Evolutionary conservation across 768 basidiomycete genomes (phyloP), one percentile per base, ranked within the genome.

Genomic region (Pulveroboletus ravenelii): DNA sequence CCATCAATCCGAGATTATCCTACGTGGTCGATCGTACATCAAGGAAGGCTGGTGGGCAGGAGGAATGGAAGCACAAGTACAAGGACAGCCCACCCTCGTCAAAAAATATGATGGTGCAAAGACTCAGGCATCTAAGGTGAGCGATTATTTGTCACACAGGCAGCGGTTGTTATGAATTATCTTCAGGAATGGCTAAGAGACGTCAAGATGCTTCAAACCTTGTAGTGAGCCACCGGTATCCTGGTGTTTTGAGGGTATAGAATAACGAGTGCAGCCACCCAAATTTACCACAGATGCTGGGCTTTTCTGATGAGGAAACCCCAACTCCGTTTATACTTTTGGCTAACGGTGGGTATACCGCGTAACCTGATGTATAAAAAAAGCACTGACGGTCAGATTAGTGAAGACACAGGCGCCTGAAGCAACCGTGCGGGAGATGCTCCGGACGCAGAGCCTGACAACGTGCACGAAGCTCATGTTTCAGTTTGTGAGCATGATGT

Each of bases 281-380:
- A 15, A 79, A 76, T 55, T 60, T 80, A 20, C 78, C 79, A 0
- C 78, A 79, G 57, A 72, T 81, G 70, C 52, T 77, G 7, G 78
- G 79, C 1, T 76, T 76, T 55, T 79, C 78, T 0, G 62, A 72
- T 13, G 72, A 72, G 14, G 66, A 72, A 32, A 63, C 73, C 0
- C 71, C 71, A 2, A 77, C 74, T 0, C 78, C 77, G 0, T 80
- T 80, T 53, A 75, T 80, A 45, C 52, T 80, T n/a, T 59, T 80
- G 18, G 76, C 78, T 1, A 75, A 76, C 45, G 75, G 79, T 77
- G 45, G 50, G 40, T 29, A 12, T 1, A 5, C 4, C 25, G 20
- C 37, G 8, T 4, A 17, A 18, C 15, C 14, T 45, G 20, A 12
- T 27, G 23, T 25, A 10, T 9, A 0, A 8, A 18, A 20, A 4